Conservation (phyloP, 805 yeast genomes). For the Ogataea polymorpha region DNA sequence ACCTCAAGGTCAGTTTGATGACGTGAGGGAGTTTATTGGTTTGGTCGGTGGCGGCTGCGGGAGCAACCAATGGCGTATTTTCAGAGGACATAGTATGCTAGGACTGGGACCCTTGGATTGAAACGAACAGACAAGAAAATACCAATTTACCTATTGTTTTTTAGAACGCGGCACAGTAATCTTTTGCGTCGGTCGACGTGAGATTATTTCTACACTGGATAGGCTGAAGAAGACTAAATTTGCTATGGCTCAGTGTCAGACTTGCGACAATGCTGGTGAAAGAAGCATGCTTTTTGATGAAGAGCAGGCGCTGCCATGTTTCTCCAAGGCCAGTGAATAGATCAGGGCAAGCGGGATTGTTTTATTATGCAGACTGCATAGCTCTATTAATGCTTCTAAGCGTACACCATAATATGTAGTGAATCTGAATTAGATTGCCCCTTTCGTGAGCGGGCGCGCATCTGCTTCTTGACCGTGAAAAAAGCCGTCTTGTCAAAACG, state of each 20-base stretch:
- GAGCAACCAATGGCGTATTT: slow-evolving; percentile 10
- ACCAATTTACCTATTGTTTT: background rate
- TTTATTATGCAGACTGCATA: background rate
- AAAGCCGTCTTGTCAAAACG: background rate
- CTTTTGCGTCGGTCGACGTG: background rate
- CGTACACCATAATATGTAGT: background rate
- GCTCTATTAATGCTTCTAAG: background rate
- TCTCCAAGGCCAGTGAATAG: too few species aligned
- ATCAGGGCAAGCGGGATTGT: too few species aligned
- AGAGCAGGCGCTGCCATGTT: background rate
- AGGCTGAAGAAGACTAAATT: background rate
- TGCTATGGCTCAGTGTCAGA: background rate
- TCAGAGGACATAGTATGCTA: slow-evolving; percentile 13
- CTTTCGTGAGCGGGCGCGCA: background rate
- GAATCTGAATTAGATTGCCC: background rate
- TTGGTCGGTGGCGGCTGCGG: slow-evolving; percentile 1
- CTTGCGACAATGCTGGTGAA: background rate
- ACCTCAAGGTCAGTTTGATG: slow-evolving; percentile 20
- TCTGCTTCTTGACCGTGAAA: background rate
- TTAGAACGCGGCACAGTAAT: background rate
- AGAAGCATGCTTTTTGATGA: background rate
- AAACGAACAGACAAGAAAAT: background rate
- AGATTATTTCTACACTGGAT: background rate
- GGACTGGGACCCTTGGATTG: background rate
- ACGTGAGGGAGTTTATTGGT: slow-evolving; percentile 6